These are phyloP conservation scores for Fusarium duplospermum DNA, from an alignment of 2,329 filamentous ascomycete species.

Conservation along the genomic window DNA sequence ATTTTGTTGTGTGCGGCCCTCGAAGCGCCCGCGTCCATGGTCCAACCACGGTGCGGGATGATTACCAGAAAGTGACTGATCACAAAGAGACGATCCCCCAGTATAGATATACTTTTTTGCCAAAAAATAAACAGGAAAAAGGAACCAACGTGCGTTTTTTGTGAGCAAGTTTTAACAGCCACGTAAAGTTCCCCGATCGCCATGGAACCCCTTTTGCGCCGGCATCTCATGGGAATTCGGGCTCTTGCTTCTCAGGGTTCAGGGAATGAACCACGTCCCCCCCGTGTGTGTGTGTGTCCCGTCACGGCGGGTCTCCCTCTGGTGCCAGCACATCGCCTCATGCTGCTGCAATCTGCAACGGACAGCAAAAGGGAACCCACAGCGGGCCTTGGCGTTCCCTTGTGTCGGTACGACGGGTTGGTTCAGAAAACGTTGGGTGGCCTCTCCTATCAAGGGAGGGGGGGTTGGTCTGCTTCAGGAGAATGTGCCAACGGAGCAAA, in stretches of 20 bases:
- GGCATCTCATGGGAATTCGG: neutral
- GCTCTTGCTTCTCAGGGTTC: neutral
- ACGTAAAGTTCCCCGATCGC: neutral
- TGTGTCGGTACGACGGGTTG: constrained; percentile 32
- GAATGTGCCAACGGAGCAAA: neutral
- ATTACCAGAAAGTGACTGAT: neutral
- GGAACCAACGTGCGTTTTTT: neutral
- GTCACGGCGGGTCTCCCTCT: constrained; percentile 2
- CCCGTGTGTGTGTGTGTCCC: neutral
- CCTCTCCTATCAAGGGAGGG: neutral
- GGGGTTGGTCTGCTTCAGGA: neutral
- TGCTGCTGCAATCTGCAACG: constrained; percentile 7
- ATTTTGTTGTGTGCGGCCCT: neutral
- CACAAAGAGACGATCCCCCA: neutral
- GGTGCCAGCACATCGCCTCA: constrained; percentile 14
- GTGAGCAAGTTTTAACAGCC: neutral
- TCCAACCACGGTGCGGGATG: neutral
- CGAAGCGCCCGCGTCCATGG: neutral
- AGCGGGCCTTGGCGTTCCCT: constrained; percentile 33
- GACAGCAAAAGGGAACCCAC: neutral
- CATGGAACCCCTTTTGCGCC: neutral
- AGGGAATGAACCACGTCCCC: neutral
- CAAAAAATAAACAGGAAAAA: neutral
- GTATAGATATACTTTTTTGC: neutral
- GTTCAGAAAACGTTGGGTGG: neutral